phyloP scores from a whole-genome alignment of 2,329 filamentous ascomycete species.

The Curvularia eragrostidis region DNA sequence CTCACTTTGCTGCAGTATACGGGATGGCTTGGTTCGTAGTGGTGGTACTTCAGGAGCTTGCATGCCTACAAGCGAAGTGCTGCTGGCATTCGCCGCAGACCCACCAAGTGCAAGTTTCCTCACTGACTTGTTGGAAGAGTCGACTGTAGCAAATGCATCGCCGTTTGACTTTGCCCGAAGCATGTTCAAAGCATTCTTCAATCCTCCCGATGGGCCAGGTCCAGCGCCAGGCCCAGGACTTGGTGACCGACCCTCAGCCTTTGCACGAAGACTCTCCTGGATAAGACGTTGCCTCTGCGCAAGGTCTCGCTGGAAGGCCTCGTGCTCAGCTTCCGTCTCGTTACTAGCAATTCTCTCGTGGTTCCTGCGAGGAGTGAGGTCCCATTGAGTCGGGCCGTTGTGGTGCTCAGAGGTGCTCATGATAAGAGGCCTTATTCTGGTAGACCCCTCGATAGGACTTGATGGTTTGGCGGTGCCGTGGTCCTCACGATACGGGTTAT shows the following conservation, averaged over 20 bases:
- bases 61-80: constrained; percentile 39
- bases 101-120: constrained; percentile 67
- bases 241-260: constrained; percentile 60
- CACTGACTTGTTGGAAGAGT: constrained; percentile 61
- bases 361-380: constrained; percentile 56
- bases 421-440: constrained; percentile 13
- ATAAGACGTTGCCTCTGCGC: constrained; percentile 74
- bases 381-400: constrained; percentile 49
- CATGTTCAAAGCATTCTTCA: constrained; percentile 67
- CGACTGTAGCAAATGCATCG: constrained; percentile 66
- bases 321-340: constrained; percentile 63
- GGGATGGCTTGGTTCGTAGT: constrained; percentile 40
- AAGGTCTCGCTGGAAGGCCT: constrained; percentile 76
- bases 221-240: constrained; percentile 47
- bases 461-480: constrained; percentile 45
- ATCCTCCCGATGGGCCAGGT: constrained; percentile 42
- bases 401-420: constrained; percentile 22
- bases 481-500: constrained; percentile 49
- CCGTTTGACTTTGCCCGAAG: constrained; percentile 71
- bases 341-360: constrained; percentile 59
- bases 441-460: constrained; percentile 43
- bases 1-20: constrained; percentile 44
- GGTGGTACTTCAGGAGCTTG: constrained; percentile 34
- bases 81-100: constrained; percentile 47
- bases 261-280: constrained; percentile 74